Base-by-base conservation (phyloP, 148 eudicot species). In the Rhododendron vialii region DNA sequence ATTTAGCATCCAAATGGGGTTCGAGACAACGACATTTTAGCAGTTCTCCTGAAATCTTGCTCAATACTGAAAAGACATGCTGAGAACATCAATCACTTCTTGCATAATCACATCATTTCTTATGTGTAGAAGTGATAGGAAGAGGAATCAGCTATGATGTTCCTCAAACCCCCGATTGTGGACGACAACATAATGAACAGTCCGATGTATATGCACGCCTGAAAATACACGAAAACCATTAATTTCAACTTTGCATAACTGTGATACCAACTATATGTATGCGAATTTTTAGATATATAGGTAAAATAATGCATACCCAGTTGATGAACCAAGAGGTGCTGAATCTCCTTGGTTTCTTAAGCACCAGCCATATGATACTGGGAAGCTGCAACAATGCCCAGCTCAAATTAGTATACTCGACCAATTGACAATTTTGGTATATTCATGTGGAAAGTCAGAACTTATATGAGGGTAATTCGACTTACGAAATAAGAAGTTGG, bases 401-500 rank as follows among this genome's bases (percentile, higher is more conserved):
- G 50, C 11, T 14, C 28, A 82, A 73, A 59, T 55, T 81, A 81
- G 33, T 11, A 20, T 47, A 24, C 69, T 30, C 5, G 3, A 17
- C 26, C 10, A 28, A 5, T 13, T 36, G 10, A 10, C 20, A 51
- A 33, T 22, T 22, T 7, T 35, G 38, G n/a, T 38, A 22, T 5
- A 59, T 80, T 36, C 74, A 77, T 7, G 18, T 41, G 38, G 55
- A 14, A 69, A 81, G 81, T 11, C 57, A 81, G 5, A 75, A 24
- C 36, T 41, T 47, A 5, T 47, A 11, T 35, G 51, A 5, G 12
- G 18, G 76, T 71, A 22, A n/a, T 43, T 50, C 14, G 65, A 61
- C 95, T 93, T 91, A 96, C 98, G 82, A 96, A 92, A 84, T 92
- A 95, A 71, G 99, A 92, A 67, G 99, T 94, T 57, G 99, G 96